phyloP scores from a whole-genome alignment of 1,284 basidiomycete genomes.

The Cryptococcus maquisensis region DNA sequence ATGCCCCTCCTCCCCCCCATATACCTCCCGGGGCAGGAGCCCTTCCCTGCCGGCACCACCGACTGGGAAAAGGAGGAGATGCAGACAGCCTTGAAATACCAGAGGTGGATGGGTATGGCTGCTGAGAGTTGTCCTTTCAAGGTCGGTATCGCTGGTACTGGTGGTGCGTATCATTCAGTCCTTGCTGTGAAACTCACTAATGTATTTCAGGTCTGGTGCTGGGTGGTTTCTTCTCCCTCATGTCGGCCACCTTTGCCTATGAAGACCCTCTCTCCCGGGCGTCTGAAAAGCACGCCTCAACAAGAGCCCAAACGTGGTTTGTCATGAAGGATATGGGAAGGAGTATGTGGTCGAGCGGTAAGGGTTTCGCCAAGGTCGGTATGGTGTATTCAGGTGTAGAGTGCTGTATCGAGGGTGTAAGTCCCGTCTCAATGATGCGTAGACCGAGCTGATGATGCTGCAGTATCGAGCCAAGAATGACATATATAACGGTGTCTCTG shows the following conservation, averaged over 20 bases:
- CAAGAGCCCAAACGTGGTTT: conserved; percentile 61
- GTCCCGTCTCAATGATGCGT: conserved; percentile 49
- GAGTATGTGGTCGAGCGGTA: conserved; percentile 85
- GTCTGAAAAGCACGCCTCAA: conserved; percentile 47
- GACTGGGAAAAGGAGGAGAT: conserved; percentile 71
- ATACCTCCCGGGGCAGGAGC: conserved; percentile 51
- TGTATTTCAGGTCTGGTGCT: conserved; percentile 69
- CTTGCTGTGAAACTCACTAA: background rate
- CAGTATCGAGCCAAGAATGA: conserved; percentile 96
- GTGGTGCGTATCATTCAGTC: conserved; percentile 56
- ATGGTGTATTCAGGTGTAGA: conserved; percentile 90
- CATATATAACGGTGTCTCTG: conserved; percentile 66
- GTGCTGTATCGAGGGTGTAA: conserved; percentile 89
- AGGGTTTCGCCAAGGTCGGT: conserved; percentile 92
- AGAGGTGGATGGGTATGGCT: conserved; percentile 62
- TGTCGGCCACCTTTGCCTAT: conserved; percentile 91
- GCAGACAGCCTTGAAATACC: conserved; percentile 68
- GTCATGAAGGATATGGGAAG: conserved; percentile 93
- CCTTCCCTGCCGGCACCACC: conserved; percentile 69
- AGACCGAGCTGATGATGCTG: background rate
- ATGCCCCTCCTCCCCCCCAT: conserved; percentile 42
- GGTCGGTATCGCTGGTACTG: conserved; percentile 69
- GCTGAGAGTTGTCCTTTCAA: conserved; percentile 85
- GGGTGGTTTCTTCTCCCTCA: conserved; percentile 92
- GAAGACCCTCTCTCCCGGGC: conserved; percentile 84